Conservation (phyloP, 2,329 filamentous ascomycete species). For the Pseudogymnoascus sp. region DNA sequence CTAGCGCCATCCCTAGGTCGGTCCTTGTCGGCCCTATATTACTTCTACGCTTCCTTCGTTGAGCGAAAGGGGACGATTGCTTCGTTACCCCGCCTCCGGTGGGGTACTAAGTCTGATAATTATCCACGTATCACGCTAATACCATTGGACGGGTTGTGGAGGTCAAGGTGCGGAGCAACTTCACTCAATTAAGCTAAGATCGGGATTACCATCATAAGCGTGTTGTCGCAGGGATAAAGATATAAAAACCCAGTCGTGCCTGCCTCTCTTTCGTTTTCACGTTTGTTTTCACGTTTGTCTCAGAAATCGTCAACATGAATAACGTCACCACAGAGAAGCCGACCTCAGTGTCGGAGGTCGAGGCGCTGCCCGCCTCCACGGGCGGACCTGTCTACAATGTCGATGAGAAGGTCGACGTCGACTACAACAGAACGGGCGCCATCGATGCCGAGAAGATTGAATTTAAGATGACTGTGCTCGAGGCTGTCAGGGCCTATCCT, state of each 20-base stretch:
- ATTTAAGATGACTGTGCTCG: constrained; percentile 42
- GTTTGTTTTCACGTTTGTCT: constrained; percentile 26
- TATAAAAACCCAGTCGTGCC: constrained; percentile 28
- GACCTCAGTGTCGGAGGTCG: constrained; percentile 14
- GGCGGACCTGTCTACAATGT: constrained; percentile 31
- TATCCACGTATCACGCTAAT: neutral
- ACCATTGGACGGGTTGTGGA: constrained; percentile 9
- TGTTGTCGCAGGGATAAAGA: constrained; percentile 29
- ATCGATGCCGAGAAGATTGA: constrained; percentile 30
- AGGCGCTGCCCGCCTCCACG: constrained; percentile 21
- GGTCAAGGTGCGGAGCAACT: constrained; percentile 24
- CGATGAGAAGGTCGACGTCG: constrained; percentile 22
- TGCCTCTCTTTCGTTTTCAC: constrained; percentile 27
- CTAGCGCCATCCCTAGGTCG: neutral
- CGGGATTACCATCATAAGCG: constrained; percentile 17
- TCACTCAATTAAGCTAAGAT: constrained; percentile 24
- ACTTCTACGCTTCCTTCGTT: neutral
- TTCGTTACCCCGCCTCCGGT: neutral
- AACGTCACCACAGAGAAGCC: constrained; percentile 19
- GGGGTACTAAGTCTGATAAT: neutral
- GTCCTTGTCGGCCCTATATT: neutral
- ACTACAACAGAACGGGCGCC: constrained; percentile 27
- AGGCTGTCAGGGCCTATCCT: constrained; percentile 45
- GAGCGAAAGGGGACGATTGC: neutral
- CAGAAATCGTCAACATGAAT: constrained; percentile 22